These are phyloP conservation scores for Lagenidium giganteum DNA, from an alignment of 352 stramenopile species.

Conservation along the genomic window DNA sequence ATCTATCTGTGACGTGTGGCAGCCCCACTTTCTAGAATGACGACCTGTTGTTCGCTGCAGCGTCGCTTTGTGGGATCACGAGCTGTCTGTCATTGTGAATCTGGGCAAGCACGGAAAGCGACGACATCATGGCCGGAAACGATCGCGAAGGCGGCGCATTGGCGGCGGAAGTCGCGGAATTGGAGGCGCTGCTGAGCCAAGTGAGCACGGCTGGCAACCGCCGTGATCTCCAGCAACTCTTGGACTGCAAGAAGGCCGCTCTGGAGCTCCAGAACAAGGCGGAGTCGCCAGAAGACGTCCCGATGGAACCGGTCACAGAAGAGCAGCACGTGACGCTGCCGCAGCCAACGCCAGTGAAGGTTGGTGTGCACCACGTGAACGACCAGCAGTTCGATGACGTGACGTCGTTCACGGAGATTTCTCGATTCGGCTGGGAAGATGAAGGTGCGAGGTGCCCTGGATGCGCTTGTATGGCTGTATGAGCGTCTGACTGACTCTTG, in stretches of 20 bases:
- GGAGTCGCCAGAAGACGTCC: slow-evolving; percentile 15
- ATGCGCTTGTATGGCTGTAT: neutral
- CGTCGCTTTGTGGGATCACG: too few species aligned
- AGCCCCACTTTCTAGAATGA: too few species aligned
- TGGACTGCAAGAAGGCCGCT: slow-evolving; percentile 51
- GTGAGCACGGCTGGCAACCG: slow-evolving; percentile 51
- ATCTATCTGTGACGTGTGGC: too few species aligned
- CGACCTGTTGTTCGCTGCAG: too few species aligned
- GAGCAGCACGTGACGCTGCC: slow-evolving; percentile 8
- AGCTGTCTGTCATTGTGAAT: too few species aligned
- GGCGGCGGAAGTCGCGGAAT: slow-evolving; percentile 52
- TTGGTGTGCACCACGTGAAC: slow-evolving; percentile 17
- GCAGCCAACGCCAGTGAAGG: slow-evolving; percentile 19
- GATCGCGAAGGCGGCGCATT: slow-evolving; percentile 23
- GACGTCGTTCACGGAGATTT: slow-evolving; percentile 78
- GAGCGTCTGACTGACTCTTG: neutral
- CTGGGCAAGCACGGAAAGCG: too few species aligned
- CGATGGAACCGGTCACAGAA: too few species aligned
- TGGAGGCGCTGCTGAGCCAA: slow-evolving; percentile 53
- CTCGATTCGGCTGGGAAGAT: slow-evolving; percentile 83
- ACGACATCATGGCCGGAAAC: slow-evolving; percentile 18
- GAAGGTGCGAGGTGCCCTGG: slow-evolving; percentile 27
- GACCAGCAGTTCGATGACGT: slow-evolving; percentile 24
- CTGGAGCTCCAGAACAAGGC: slow-evolving; percentile 18
- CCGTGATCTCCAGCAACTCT: slow-evolving; percentile 53